Percentiles rank a stretch among this genome's conserved stretches.
Conservation (phyloP, 2,329 filamentous ascomycete species). For the Pseudomassariella vexata region DNA sequence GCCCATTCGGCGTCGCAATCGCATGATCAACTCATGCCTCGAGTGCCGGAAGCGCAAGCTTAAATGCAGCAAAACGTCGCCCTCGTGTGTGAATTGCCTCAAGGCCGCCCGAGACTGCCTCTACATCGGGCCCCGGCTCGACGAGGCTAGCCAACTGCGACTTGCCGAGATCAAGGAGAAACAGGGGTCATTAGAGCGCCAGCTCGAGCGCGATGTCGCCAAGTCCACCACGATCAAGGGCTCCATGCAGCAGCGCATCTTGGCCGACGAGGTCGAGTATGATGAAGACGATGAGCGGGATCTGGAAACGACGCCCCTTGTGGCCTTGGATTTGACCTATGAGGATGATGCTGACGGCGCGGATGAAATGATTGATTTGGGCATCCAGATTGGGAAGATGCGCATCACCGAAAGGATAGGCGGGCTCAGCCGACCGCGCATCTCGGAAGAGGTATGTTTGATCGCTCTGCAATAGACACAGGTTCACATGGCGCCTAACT, state of each 20-base stretch:
- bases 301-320: slow-evolving; percentile 57
- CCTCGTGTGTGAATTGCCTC: slow-evolving; percentile 64
- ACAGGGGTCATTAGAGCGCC: slow-evolving; percentile 65
- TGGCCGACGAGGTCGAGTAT: slow-evolving; percentile 46
- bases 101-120: slow-evolving; percentile 50
- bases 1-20: slow-evolving; percentile 53
- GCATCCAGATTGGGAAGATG: slow-evolving; percentile 66
- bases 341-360: slow-evolving; percentile 52
- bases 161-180: slow-evolving; percentile 75
- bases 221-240: slow-evolving; percentile 30
- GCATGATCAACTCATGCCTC: slow-evolving; percentile 52
- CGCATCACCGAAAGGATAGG: slow-evolving; percentile 70
- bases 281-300: slow-evolving; percentile 55
- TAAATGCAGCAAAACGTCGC: slow-evolving; percentile 65
- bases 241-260: slow-evolving; percentile 28
- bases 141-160: slow-evolving; percentile 62
- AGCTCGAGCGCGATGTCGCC: slow-evolving; percentile 63
- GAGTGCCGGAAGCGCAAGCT: slow-evolving; percentile 67
- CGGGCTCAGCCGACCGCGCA: slow-evolving; percentile 63
- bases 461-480: slow-evolving; percentile 6
- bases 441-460: slow-evolving; percentile 62
- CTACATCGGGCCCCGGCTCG: slow-evolving; percentile 62
- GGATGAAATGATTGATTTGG: slow-evolving; percentile 65
- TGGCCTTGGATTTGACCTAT: slow-evolving; percentile 61
- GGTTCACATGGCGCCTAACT: slow-evolving; percentile 5